These are phyloP conservation scores for Alternaria brassicae DNA, from an alignment of 2,329 filamentous ascomycete species.

Conservation along the genomic window DNA sequence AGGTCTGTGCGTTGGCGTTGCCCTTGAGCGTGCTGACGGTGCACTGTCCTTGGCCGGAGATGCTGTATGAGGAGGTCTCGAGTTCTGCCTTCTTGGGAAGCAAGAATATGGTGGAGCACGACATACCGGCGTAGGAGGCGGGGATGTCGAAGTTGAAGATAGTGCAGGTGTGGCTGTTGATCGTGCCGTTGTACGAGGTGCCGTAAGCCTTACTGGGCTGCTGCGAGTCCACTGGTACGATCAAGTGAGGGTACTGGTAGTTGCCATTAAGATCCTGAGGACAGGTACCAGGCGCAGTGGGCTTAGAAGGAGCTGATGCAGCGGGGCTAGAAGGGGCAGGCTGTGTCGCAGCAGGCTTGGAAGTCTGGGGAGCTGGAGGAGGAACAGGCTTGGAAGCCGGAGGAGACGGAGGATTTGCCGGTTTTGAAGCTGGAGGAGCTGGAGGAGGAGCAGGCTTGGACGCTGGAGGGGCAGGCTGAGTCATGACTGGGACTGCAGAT, in stretches of 20 bases:
- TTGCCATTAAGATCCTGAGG: conserved; percentile 34
- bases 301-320: neutral
- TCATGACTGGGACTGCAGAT: neutral
- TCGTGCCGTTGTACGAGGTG: conserved; percentile 62
- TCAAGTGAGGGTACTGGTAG: conserved; percentile 57
- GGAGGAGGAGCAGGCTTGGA: too few relatives aligned
- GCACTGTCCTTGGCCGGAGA: conserved; percentile 62
- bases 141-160: conserved; percentile 76
- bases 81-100: conserved; percentile 65
- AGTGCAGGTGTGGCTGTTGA: conserved; percentile 55
- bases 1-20: conserved; percentile 59
- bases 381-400: neutral
- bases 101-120: conserved; percentile 70
- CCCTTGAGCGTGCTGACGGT: conserved; percentile 60
- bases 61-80: conserved; percentile 65
- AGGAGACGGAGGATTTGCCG: neutral
- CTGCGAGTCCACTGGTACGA: conserved; percentile 65
- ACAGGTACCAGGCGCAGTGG: conserved; percentile 13
- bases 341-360: neutral
- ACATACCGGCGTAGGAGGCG: conserved; percentile 60
- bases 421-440: neutral
- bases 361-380: neutral
- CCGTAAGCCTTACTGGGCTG: conserved; percentile 61
- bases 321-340: neutral
- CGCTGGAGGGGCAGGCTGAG: neutral